phyloP scores from a whole-genome alignment of 768 basidiomycete species.

The Suillus lakei region DNA sequence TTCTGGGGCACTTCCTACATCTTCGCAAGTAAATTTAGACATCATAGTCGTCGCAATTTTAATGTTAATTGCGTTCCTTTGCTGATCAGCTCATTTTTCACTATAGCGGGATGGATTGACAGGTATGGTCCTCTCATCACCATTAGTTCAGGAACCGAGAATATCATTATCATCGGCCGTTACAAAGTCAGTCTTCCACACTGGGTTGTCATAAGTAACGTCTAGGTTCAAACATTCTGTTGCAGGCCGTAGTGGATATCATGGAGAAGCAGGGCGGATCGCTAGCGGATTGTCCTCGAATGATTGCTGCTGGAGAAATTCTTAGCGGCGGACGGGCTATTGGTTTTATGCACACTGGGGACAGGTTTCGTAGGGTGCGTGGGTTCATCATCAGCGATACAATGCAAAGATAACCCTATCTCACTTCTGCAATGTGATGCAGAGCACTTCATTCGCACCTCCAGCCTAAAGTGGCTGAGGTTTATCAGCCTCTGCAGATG shows the following conservation, averaged over 20 bases:
- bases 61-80: neutral
- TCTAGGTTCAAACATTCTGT: neutral
- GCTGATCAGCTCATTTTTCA: neutral
- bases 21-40: neutral
- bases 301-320: constrained; percentile 56
- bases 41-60: neutral
- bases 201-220: neutral
- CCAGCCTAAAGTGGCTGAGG: constrained; percentile 47
- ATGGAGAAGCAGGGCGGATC: constrained; percentile 60
- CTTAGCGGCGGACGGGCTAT: constrained; percentile 57
- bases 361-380: constrained; percentile 57
- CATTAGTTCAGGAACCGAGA: constrained; percentile 23
- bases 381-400: constrained; percentile 34
- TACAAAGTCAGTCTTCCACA: constrained; percentile 19
- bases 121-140: constrained; percentile 29
- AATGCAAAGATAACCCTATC: neutral
- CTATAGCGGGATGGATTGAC: constrained; percentile 23
- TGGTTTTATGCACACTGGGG: constrained; percentile 50
- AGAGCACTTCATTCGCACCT: constrained; percentile 59
- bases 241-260: constrained; percentile 55
- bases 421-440: neutral
- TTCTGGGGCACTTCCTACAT: neutral
- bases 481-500: constrained; percentile 49
- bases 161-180: constrained; percentile 29
- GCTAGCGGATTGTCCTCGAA: constrained; percentile 49